Conservation (phyloP, 2,329 filamentous ascomycete species). For the Fusarium sp. region DNA sequence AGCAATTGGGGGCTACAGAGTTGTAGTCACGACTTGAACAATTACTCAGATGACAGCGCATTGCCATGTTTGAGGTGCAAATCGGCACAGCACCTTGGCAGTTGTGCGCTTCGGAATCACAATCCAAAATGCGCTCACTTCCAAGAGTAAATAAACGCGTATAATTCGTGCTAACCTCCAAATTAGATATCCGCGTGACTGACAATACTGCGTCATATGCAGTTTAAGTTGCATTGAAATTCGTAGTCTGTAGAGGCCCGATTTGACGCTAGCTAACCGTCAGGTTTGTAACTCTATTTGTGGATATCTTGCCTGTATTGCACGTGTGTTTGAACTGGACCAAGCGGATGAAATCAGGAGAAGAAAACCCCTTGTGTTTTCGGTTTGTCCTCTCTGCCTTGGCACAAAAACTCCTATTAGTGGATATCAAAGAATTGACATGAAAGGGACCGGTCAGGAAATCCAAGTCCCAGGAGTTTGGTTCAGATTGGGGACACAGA, state of each 20-base stretch:
- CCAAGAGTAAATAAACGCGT: neutral
- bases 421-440: neutral
- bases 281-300: slow-evolving; percentile 28
- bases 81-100: slow-evolving; percentile 17
- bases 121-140: slow-evolving; percentile 20
- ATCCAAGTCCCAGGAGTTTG: neutral
- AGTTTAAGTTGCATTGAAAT: slow-evolving; percentile 32
- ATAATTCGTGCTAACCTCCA: neutral
- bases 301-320: slow-evolving; percentile 14
- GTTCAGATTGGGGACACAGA: slow-evolving; percentile 14
- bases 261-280: slow-evolving; percentile 29
- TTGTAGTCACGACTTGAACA: slow-evolving; percentile 20
- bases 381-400: neutral
- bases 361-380: slow-evolving; percentile 4
- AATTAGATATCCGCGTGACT: slow-evolving; percentile 28
- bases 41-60: slow-evolving; percentile 27
- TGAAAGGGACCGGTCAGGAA: neutral
- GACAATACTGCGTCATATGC: slow-evolving; percentile 32
- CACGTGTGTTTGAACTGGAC: slow-evolving; percentile 1
- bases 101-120: neutral
- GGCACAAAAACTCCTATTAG: neutral
- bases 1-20: slow-evolving; percentile 41
- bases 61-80: slow-evolving; percentile 6
- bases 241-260: slow-evolving; percentile 19
- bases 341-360: slow-evolving; percentile 2